Percentiles rank a stretch among this genome's conserved stretches.
phyloP scores from a whole-genome alignment of 2,329 filamentous ascomycete species.

The Calcarisporium arbuscula region DNA sequence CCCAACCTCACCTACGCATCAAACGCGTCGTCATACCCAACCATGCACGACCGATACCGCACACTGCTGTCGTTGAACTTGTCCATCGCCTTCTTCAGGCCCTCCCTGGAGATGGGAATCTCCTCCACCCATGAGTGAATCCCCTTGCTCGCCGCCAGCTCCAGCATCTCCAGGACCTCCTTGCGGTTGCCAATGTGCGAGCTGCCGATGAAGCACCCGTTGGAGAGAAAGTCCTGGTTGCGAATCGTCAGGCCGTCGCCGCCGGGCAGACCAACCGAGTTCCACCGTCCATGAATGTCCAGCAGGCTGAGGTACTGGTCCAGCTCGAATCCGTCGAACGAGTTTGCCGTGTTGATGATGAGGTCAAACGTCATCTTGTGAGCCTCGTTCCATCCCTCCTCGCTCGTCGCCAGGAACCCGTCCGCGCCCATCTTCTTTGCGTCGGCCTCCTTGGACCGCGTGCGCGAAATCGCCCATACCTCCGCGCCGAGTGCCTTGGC shows the following conservation, averaged over 20 bases:
- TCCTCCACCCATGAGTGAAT: conserved; percentile 66
- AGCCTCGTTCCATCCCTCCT: conserved; percentile 50
- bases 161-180: conserved; percentile 67
- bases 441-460: conserved; percentile 54
- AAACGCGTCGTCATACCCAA: conserved; percentile 63
- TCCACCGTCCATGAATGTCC: conserved; percentile 75
- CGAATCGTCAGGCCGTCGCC: conserved; percentile 65
- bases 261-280: conserved; percentile 74
- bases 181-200: conserved; percentile 65
- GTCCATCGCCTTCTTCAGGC: conserved; percentile 62
- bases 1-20: conserved; percentile 31
- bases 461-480: conserved; percentile 55
- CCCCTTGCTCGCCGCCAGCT: conserved; percentile 63
- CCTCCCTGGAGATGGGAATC: conserved; percentile 66
- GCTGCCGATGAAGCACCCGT: conserved; percentile 66
- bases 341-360: conserved; percentile 69
- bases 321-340: conserved; percentile 61
- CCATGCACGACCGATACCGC: conserved; percentile 69
- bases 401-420: conserved; percentile 52
- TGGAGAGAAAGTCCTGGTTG: conserved; percentile 68
- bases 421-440: conserved; percentile 53
- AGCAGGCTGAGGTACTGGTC: conserved; percentile 68
- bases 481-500: conserved; percentile 61
- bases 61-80: conserved; percentile 66
- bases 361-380: conserved; percentile 65